Percentiles rank a stretch among this genome's conserved stretches.
These are phyloP conservation scores for Phytopythium mirpurense DNA, from an alignment of 352 stramenopile genomes.

Conservation along the genomic window DNA sequence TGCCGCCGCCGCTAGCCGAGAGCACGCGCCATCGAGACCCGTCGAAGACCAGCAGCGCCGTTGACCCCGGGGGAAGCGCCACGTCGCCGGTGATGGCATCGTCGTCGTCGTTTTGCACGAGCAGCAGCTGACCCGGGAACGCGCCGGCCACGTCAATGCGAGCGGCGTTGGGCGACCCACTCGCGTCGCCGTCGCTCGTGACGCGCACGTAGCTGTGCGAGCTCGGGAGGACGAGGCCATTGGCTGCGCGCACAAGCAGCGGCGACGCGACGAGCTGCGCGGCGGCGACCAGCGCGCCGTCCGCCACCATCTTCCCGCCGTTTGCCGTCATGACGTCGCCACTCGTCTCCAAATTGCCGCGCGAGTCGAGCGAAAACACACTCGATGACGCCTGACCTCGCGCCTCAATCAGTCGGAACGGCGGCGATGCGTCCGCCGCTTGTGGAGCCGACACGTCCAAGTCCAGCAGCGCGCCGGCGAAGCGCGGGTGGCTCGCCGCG, in stretches of 20 bases:
- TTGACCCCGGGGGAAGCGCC: slow-evolving; percentile 36
- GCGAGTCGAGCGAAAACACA: slow-evolving; percentile 43
- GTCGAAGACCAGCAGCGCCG: slow-evolving; percentile 72
- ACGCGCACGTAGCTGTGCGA: slow-evolving; percentile 71
- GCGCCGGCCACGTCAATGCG: slow-evolving; percentile 37
- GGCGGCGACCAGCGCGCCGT: slow-evolving; percentile 43
- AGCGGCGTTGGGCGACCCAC: slow-evolving; percentile 19
- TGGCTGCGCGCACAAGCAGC: slow-evolving; percentile 27
- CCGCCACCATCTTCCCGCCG: slow-evolving; percentile 43
- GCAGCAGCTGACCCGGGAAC: slow-evolving; percentile 52
- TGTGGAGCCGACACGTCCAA: slow-evolving; percentile 32
- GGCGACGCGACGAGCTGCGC: slow-evolving; percentile 48
- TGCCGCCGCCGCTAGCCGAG: not conserved
- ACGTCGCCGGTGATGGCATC: slow-evolving; percentile 41
- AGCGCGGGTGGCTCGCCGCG: slow-evolving; percentile 37
- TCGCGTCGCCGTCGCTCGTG: slow-evolving; percentile 34
- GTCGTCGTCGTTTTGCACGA: slow-evolving; percentile 75
- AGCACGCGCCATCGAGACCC: slow-evolving; percentile 12
- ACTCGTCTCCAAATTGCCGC: slow-evolving; percentile 35
- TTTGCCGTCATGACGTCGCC: slow-evolving; percentile 43
- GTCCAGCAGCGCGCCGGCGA: slow-evolving; percentile 43
- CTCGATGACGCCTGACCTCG: slow-evolving; percentile 5
- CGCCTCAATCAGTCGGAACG: slow-evolving; percentile 51
- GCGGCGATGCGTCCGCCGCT: slow-evolving; percentile 4
- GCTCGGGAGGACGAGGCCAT: slow-evolving; percentile 41